Conservation (phyloP, 2,329 filamentous ascomycete species). For the Hypomyces perniciosus region DNA sequence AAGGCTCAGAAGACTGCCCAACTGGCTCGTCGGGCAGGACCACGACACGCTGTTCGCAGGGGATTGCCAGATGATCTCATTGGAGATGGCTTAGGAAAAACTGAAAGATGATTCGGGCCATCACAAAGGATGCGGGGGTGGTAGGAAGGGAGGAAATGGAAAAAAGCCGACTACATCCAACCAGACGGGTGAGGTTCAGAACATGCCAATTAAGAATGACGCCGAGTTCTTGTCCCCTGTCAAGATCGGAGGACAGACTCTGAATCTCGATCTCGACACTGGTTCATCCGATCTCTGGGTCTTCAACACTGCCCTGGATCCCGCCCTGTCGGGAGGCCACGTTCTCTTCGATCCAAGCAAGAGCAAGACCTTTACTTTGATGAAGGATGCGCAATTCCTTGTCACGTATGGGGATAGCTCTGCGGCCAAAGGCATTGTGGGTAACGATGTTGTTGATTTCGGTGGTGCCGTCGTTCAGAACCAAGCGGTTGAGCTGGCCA, state of each 20-base stretch:
- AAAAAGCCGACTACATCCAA: neutral
- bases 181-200: constrained; percentile 49
- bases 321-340: constrained; percentile 42
- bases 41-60: too few species aligned
- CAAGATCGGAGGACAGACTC: constrained; percentile 60
- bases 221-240: constrained; percentile 64
- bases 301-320: constrained; percentile 55
- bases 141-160: neutral
- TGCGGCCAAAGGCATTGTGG: constrained; percentile 57
- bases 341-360: constrained; percentile 31
- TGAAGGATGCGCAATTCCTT: constrained; percentile 47
- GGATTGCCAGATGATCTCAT: too few species aligned
- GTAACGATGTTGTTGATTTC: constrained; percentile 60
- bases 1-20: constrained; percentile 19
- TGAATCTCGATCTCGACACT: constrained; percentile 70
- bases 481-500: constrained; percentile 65
- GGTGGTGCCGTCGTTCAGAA: constrained; percentile 55
- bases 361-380: constrained; percentile 28
- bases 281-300: constrained; percentile 72
- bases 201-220: constrained; percentile 57
- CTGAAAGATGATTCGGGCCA: too few species aligned
- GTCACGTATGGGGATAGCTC: constrained; percentile 67
- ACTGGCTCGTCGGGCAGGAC: neutral
- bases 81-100: too few species aligned
- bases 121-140: neutral